These are phyloP conservation scores for Piloderma croceum DNA, from an alignment of 768 basidiomycete genomes.

Conservation along the genomic window DNA sequence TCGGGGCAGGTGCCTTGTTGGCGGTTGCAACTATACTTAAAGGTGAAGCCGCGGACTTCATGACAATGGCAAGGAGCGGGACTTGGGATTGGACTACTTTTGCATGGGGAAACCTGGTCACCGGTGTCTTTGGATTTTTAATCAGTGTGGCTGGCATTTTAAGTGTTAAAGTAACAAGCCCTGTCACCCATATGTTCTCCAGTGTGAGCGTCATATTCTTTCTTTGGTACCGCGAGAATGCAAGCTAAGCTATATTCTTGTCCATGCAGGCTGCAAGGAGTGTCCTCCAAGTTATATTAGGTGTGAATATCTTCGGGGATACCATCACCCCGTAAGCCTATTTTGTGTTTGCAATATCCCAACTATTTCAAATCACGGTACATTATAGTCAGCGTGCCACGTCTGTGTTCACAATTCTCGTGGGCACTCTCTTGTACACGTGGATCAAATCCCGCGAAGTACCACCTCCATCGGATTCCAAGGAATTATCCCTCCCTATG, in stretches of 20 bases:
- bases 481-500: too few relatives aligned
- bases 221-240: too few relatives aligned
- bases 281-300: conserved; percentile 77
- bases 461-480: too few relatives aligned
- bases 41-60: conserved; percentile 45
- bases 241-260: conserved; percentile 9
- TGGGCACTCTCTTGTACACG: conserved; percentile 68
- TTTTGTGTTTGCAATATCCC: background rate
- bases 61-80: conserved; percentile 30
- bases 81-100: conserved; percentile 52
- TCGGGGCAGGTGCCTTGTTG: conserved; percentile 60
- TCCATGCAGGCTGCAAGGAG: conserved; percentile 63
- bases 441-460: conserved; percentile 35
- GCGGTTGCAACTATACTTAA: conserved; percentile 54
- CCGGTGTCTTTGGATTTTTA: conserved; percentile 76
- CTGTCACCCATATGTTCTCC: conserved; percentile 83
- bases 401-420: conserved; percentile 63
- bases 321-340: conserved; percentile 60
- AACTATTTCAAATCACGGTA: conserved; percentile 2
- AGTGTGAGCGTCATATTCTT: conserved; percentile 43
- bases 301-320: conserved; percentile 73
- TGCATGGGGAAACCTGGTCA: conserved; percentile 59
- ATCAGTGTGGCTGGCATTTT: conserved; percentile 74
- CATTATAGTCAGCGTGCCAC: conserved; percentile 49
- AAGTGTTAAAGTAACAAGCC: conserved; percentile 78